Conservation (phyloP, 2,329 filamentous ascomycete species). For the Fusarium proliferatum region DNA sequence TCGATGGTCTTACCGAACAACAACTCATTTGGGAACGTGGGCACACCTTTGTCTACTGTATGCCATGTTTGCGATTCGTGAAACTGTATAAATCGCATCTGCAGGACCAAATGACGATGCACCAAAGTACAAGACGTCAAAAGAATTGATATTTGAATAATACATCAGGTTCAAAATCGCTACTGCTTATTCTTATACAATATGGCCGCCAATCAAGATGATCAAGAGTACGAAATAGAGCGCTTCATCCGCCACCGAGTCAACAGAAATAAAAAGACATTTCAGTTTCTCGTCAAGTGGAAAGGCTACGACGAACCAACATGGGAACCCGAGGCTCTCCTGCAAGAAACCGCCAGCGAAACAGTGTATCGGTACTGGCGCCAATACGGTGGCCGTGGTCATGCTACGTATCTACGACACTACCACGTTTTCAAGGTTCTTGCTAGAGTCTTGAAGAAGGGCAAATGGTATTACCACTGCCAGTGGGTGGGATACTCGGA, state of each 20-base stretch:
- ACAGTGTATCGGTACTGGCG: not conserved
- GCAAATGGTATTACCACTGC: not conserved
- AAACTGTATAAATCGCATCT: not conserved
- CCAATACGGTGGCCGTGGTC: not conserved
- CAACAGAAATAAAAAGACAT: not conserved
- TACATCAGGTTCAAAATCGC: rapidly evolving
- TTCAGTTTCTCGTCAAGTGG: not conserved
- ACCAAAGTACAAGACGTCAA: rapidly evolving
- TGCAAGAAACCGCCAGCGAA: not conserved
- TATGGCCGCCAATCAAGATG: not conserved
- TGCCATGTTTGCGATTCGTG: rapidly evolving
- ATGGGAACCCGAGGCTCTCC: not conserved
- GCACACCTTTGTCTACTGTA: rapidly evolving
- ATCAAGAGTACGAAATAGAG: not conserved
- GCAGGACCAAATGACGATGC: rapidly evolving
- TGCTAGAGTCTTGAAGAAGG: not conserved
- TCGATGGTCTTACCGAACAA: not conserved
- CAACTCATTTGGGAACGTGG: too few species aligned
- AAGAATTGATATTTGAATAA: rapidly evolving
- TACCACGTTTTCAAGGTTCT: not conserved
- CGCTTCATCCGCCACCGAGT: not conserved
- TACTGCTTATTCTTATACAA: rapidly evolving
- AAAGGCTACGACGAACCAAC: rapidly evolving
- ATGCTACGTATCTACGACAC: not conserved
- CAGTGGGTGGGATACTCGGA: not conserved